A percentile compares a stretch with the other conserved stretches of the same genome.
These are phyloP conservation scores for Sclerotinia nivalis DNA, from an alignment of 2,329 filamentous ascomycete species.

Conservation along the genomic window DNA sequence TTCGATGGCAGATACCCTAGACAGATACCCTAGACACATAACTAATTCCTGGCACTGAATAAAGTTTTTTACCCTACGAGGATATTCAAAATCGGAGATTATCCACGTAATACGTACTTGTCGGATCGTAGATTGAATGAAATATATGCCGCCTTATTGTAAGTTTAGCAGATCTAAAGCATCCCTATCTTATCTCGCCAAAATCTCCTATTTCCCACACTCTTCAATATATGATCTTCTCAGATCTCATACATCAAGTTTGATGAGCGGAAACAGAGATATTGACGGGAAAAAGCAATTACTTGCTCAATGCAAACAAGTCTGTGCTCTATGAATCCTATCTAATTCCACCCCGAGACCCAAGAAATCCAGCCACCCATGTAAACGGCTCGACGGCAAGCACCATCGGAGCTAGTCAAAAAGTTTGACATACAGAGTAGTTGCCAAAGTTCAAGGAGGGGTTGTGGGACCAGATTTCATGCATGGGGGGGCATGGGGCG, in stretches of 20 bases:
- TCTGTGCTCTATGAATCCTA: conserved; percentile 2
- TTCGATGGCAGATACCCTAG: background rate
- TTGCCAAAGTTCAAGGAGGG: background rate
- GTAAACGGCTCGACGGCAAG: conserved; percentile 4
- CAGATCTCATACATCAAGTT: background rate
- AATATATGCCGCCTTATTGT: background rate
- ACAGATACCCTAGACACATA: background rate
- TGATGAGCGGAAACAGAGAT: background rate
- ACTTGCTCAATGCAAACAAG: conserved; percentile 11
- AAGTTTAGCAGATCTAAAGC: background rate
- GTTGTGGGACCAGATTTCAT: background rate
- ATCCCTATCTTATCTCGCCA: conserved; percentile 9
- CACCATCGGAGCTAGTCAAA: background rate
- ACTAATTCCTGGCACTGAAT: background rate
- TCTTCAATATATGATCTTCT: conserved; percentile 3
- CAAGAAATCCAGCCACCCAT: background rate
- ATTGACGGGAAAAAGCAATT: conserved; percentile 10
- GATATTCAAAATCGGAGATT: background rate
- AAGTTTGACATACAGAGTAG: background rate
- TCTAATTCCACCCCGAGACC: background rate
- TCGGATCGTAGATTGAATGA: background rate
- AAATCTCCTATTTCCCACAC: background rate
- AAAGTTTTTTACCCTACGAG: background rate
- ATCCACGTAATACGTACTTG: background rate
- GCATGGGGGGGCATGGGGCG: background rate